These are phyloP conservation scores for Hymenochaete sp. DNA, from an alignment of 1,284 basidiomycete genomes.

Conservation along the genomic window DNA sequence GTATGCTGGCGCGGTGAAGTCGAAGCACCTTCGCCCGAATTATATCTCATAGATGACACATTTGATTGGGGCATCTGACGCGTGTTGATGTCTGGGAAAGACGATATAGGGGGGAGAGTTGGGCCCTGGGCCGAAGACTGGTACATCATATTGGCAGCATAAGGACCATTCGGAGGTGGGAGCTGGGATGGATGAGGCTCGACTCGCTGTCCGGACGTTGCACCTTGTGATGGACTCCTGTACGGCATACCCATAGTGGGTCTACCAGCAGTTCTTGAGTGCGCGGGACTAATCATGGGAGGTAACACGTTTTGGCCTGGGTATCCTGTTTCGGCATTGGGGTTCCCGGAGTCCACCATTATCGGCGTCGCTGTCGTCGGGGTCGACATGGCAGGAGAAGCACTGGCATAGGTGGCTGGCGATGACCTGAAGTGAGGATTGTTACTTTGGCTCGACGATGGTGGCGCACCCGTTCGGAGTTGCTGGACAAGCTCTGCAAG, in stretches of 20 bases:
- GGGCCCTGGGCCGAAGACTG: conserved; percentile 31
- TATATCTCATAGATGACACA: conserved; percentile 52
- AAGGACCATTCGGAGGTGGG: conserved; percentile 22
- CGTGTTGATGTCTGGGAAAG: conserved; percentile 50
- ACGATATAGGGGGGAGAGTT: conserved; percentile 63
- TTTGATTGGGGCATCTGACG: conserved; percentile 40
- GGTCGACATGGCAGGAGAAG: conserved; percentile 15
- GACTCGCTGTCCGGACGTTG: conserved; percentile 7
- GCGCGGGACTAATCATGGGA: conserved; percentile 13
- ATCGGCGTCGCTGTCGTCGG: conserved; percentile 13
- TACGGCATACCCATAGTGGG: conserved; percentile 14
- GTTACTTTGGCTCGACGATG: conserved; percentile 20
- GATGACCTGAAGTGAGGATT: conserved; percentile 14
- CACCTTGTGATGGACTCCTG: conserved; percentile 15
- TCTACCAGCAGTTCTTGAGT: conserved; percentile 12
- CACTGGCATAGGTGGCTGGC: conserved; percentile 11
- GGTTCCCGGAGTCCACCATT: conserved; percentile 10
- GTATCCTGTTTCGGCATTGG: conserved; percentile 6
- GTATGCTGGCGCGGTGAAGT: conserved; percentile 31
- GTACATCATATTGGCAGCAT: conserved; percentile 12
- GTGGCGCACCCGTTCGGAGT: conserved; percentile 41
- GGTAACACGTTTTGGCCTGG: conserved; percentile 13
- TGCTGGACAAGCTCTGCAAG: conserved; percentile 70
- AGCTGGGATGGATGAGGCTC: conserved; percentile 25
- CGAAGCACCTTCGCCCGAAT: conserved; percentile 35